phyloP scores from a whole-genome alignment of 768 basidiomycete species.

The Glaciozyma antarctica region DNA sequence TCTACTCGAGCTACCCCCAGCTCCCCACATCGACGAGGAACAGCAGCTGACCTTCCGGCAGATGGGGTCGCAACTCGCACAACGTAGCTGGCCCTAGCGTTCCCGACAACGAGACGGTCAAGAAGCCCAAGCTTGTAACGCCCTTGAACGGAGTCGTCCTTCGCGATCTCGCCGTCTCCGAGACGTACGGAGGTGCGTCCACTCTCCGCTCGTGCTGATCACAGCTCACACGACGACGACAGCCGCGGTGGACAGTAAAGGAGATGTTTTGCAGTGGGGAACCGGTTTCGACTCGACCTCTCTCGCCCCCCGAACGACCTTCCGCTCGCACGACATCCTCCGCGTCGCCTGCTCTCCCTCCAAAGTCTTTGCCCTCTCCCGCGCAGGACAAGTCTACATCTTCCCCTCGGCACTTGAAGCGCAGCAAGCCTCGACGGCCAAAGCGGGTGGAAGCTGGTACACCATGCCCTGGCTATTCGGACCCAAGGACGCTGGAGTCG shows the following conservation, averaged over 20 bases:
- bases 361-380: slow-evolving; percentile 66
- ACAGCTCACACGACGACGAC: slow-evolving; percentile 43
- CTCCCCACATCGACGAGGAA: slow-evolving; percentile 4
- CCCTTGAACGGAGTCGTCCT: slow-evolving; percentile 56
- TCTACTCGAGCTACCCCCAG: too few relatives aligned
- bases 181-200: slow-evolving; percentile 36
- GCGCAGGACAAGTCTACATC: slow-evolving; percentile 63
- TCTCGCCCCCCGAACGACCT: slow-evolving; percentile 4
- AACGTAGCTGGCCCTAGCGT: slow-evolving; percentile 9
- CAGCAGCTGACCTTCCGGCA: not conserved
- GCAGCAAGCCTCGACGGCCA: slow-evolving; percentile 39
- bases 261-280: slow-evolving; percentile 81
- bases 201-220: too few relatives aligned
- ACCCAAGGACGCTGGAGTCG: slow-evolving; percentile 49
- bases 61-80: slow-evolving; percentile 15
- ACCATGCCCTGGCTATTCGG: slow-evolving; percentile 55
- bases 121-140: slow-evolving; percentile 11
- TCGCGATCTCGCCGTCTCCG: slow-evolving; percentile 61
- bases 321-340: slow-evolving; percentile 26
- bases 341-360: slow-evolving; percentile 20
- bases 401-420: slow-evolving; percentile 51
- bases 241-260: slow-evolving; percentile 66
- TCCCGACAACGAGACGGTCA: slow-evolving; percentile 18
- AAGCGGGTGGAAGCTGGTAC: not conserved
- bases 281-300: slow-evolving; percentile 49